Percentiles rank a stretch among this genome's conserved stretches.
These are phyloP conservation scores for Stephanodiscus minutulus DNA, from an alignment of 108 stramenopile genomes.

Conservation along the genomic window DNA sequence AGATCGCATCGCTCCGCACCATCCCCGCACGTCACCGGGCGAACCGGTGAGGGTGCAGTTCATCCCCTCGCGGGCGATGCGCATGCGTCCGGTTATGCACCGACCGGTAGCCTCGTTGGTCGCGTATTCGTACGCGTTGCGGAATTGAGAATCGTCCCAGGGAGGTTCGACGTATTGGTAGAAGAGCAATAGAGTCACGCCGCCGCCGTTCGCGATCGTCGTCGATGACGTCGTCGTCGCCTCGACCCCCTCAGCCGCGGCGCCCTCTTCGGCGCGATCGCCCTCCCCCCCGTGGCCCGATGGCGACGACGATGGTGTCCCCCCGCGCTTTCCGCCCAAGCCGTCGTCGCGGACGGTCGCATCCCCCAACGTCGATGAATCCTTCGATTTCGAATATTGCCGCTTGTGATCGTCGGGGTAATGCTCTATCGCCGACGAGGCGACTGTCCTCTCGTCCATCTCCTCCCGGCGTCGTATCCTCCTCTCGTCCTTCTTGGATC, in stretches of 20 bases:
- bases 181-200: conserved; percentile 77
- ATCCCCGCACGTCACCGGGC: conserved; percentile 50
- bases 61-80: conserved; percentile 85
- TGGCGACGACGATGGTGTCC: not conserved
- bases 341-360: not conserved
- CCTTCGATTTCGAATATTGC: not conserved
- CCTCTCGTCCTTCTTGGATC: conserved; percentile 17
- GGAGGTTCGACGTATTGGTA: conserved; percentile 90
- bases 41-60: conserved; percentile 89
- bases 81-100: conserved; percentile 80
- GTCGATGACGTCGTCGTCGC: not conserved
- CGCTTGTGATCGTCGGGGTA: conserved; percentile 18
- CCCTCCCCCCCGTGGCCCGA: not conserved
- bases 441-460: conserved; percentile 5
- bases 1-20: conserved; percentile 61
- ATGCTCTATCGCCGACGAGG: not conserved
- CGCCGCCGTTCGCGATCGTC: not conserved
- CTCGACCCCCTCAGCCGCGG: not conserved
- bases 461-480: conserved; percentile 14
- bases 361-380: not conserved
- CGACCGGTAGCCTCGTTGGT: conserved; percentile 48
- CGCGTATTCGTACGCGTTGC: conserved; percentile 53
- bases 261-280: not conserved
- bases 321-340: not conserved
- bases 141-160: conserved; percentile 69